Conservation (phyloP, 2,329 filamentous ascomycete genomes). For the Xylaria sp. region DNA sequence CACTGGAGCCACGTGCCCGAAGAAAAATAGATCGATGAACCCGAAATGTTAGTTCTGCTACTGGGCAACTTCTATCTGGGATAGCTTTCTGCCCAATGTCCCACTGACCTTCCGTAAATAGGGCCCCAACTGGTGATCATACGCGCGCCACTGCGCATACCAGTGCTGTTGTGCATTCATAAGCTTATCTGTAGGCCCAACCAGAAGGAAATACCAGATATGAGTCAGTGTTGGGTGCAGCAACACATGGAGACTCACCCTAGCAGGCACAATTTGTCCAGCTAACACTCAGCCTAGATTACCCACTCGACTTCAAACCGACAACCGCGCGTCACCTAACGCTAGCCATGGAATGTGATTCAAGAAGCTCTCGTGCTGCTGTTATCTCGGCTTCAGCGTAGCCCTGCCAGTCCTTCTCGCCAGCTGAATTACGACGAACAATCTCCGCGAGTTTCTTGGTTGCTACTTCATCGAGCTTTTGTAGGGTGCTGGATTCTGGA, state of each 20-base stretch:
- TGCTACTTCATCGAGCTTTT: slow-evolving; percentile 76
- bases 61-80: slow-evolving; percentile 37
- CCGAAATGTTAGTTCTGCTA: slow-evolving; percentile 18
- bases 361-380: slow-evolving; percentile 74
- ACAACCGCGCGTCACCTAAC: slow-evolving; percentile 54
- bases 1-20: slow-evolving; percentile 55
- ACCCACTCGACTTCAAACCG: slow-evolving; percentile 14
- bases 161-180: slow-evolving; percentile 30
- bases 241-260: slow-evolving; percentile 15
- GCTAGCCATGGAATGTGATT: slow-evolving; percentile 59
- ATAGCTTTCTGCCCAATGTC: slow-evolving; percentile 49
- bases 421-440: slow-evolving; percentile 68
- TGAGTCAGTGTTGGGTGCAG: slow-evolving; percentile 28
- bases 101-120: slow-evolving; percentile 44
- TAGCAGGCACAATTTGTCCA: slow-evolving; percentile 17
- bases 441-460: slow-evolving; percentile 82
- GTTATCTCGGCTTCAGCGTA: slow-evolving; percentile 77
- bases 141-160: slow-evolving; percentile 38
- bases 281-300: not conserved
- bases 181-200: slow-evolving; percentile 32
- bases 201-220: slow-evolving; percentile 20
- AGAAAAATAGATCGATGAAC: slow-evolving; percentile 37
- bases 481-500: slow-evolving; percentile 67
- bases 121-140: slow-evolving; percentile 45
- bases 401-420: slow-evolving; percentile 75